These are phyloP conservation scores for Erodium maritimum DNA, from an alignment of 345 rosid species.

Conservation along the genomic window DNA sequence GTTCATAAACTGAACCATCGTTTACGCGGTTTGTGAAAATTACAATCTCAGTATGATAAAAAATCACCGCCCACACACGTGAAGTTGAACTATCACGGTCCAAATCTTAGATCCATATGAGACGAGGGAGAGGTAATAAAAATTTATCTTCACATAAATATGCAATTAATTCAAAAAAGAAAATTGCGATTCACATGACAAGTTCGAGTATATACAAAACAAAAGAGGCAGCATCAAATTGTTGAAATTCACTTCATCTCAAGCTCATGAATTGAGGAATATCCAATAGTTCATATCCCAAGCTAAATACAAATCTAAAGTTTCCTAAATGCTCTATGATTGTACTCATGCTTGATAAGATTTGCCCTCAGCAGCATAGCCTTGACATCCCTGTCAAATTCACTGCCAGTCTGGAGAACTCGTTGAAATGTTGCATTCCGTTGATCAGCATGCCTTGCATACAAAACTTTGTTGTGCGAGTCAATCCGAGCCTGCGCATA, in stretches of 20 bases:
- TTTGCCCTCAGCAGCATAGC: constrained; percentile 82
- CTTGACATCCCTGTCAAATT: constrained; percentile 80
- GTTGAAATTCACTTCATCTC: no score
- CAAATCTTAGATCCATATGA: no score
- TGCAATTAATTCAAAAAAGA: no score
- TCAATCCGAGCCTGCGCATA: constrained; percentile 83
- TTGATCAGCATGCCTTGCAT: constrained; percentile 96
- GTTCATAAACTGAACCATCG: no score
- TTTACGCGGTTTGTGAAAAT: no score
- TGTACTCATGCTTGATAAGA: constrained; percentile 74
- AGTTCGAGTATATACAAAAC: not conserved
- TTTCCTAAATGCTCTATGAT: constrained; percentile 49
- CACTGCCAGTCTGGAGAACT: constrained; percentile 83
- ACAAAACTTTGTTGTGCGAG: constrained; percentile 91
- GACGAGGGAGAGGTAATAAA: no score
- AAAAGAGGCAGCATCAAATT: no score
- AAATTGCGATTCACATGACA: not conserved
- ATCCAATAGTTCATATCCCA: not conserved
- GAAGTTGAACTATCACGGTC: no score
- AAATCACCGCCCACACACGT: no score
- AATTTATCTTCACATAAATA: no score
- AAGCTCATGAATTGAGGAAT: not conserved
- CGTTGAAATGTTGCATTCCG: constrained; percentile 90
- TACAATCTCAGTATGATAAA: no score
- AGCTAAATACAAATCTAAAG: constrained; percentile 20